These are phyloP conservation scores for Syzygium grande DNA, from an alignment of 345 rosid genomes.

Conservation along the genomic window DNA sequence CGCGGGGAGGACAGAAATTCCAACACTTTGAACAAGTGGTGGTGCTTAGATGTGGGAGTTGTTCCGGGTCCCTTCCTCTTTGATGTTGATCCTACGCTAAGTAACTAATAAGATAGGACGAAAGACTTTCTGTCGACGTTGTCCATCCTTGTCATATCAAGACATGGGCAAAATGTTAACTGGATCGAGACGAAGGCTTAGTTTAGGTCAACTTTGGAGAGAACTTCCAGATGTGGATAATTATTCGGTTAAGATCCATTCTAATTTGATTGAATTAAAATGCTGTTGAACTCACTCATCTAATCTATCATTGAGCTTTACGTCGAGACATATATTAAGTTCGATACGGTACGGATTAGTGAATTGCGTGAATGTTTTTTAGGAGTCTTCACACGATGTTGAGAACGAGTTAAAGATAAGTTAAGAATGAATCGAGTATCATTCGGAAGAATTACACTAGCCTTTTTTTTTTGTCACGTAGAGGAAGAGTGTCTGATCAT, in stretches of 20 bases:
- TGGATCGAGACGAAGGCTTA: background rate
- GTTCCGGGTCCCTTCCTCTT: background rate
- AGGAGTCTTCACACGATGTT: background rate
- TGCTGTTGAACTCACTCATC: rapidly evolving
- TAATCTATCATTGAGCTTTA: background rate
- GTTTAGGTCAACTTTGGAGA: background rate
- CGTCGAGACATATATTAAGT: background rate
- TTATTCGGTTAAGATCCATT: background rate
- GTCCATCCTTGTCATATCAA: background rate
- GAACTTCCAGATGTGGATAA: background rate
- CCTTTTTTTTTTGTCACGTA: background rate
- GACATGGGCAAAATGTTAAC: background rate
- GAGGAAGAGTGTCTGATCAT: too few species aligned
- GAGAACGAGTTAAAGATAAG: background rate
- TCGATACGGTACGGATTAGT: rapidly evolving
- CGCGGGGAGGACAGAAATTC: background rate
- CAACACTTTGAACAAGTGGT: background rate
- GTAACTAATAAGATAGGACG: background rate
- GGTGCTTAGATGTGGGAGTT: background rate
- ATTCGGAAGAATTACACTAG: background rate
- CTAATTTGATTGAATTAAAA: background rate
- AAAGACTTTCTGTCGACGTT: background rate
- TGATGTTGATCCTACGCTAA: background rate
- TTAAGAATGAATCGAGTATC: background rate
- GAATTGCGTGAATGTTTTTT: background rate